Percentiles rank a stretch among this genome's conserved stretches.
Conservation (phyloP, 108 stramenopile species). For the Cyclotella kingstonii region DNA sequence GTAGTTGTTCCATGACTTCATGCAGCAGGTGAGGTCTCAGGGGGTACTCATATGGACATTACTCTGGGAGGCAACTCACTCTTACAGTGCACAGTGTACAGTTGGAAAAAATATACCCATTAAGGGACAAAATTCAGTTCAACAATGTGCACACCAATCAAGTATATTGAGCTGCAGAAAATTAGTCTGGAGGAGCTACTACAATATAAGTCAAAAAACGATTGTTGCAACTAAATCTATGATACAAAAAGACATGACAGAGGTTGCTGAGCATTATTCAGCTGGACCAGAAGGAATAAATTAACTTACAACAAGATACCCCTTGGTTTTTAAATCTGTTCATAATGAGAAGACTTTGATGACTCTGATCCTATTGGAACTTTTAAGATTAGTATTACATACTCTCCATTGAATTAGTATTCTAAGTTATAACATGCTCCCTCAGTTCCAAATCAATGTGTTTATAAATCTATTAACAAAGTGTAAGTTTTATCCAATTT, state of each 20-base stretch:
- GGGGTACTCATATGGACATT: conserved; percentile 77
- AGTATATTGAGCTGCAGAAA: conserved; percentile 30
- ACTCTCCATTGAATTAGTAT: no score
- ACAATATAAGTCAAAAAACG: conserved; percentile 74
- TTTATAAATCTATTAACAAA: conserved; percentile 62
- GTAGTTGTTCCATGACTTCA: conserved; percentile 57
- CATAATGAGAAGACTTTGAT: conserved; percentile 78
- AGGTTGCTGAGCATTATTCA: conserved; percentile 89
- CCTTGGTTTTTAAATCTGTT: conserved; percentile 79
- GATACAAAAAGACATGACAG: conserved; percentile 86
- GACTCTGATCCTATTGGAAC: conserved; percentile 69
- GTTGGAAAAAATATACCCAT: conserved; percentile 84
- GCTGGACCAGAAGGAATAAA: conserved; percentile 82
- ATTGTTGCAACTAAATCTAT: conserved; percentile 89
- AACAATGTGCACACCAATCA: conserved; percentile 4
- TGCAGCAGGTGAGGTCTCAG: conserved; percentile 79
- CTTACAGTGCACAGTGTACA: conserved; percentile 89
- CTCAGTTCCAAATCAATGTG: not conserved
- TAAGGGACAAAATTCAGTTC: conserved; percentile 21
- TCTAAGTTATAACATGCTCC: no score
- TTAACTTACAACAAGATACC: conserved; percentile 80
- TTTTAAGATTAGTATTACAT: no score
- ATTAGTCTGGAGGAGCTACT: conserved; percentile 60
- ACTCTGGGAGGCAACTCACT: conserved; percentile 87
- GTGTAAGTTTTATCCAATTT: conserved; percentile 80